Conservation (phyloP, 345 rosid species). For the Eucalyptus viminalis region DNA sequence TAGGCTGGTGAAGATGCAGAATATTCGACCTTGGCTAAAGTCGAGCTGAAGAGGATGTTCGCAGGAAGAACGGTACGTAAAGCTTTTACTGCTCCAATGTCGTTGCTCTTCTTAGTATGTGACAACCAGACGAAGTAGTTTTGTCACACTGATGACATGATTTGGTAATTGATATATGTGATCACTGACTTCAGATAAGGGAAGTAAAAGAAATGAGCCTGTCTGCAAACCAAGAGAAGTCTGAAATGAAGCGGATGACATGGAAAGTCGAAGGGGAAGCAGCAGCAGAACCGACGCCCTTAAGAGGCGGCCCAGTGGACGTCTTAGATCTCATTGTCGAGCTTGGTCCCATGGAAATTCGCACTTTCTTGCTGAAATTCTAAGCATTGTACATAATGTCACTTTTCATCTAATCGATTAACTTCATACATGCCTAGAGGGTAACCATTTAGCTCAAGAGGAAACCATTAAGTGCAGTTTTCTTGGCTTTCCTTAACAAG, state of each 20-base stretch:
- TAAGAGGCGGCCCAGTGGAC: slow-evolving; percentile 46
- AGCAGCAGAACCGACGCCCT: background rate
- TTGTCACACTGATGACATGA: background rate
- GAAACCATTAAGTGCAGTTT: background rate
- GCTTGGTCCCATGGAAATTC: slow-evolving; percentile 74
- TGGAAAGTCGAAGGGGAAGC: slow-evolving; percentile 59
- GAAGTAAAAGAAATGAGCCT: slow-evolving; percentile 64
- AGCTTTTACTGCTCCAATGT: background rate
- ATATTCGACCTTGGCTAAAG: slow-evolving; percentile 43
- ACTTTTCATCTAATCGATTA: background rate
- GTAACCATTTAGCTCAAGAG: background rate
- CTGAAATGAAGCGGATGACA: slow-evolving; percentile 42
- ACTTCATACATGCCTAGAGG: background rate
- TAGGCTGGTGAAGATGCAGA: slow-evolving; percentile 52
- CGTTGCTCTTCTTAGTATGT: background rate
- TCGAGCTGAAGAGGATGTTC: slow-evolving; percentile 71
- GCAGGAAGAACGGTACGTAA: slow-evolving; percentile 30
- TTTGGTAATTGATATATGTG: background rate
- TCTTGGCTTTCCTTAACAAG: background rate
- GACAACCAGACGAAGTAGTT: background rate
- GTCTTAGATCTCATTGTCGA: slow-evolving; percentile 34
- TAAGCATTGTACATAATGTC: background rate
- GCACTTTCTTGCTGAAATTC: slow-evolving; percentile 47
- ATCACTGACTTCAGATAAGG: slow-evolving; percentile 28
- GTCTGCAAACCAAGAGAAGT: slow-evolving; percentile 52